phyloP scores from a whole-genome alignment of 768 basidiomycete species.

The Boletus edulis region DNA sequence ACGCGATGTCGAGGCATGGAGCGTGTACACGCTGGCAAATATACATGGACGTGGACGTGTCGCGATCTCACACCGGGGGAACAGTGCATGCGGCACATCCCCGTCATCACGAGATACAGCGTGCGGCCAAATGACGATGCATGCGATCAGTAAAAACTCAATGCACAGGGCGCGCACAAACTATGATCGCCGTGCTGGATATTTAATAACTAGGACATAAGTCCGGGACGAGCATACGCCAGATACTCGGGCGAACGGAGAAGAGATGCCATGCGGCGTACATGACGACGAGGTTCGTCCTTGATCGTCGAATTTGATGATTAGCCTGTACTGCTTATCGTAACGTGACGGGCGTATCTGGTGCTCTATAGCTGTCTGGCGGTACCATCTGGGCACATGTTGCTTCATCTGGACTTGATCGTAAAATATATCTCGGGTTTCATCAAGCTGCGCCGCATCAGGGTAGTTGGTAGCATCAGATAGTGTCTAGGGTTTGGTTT shows the following conservation, averaged over 20 bases:
- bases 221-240: background rate
- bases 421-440: background rate
- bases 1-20: no score
- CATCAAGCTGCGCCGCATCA: background rate
- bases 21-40: no score
- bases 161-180: background rate
- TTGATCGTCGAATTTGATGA: background rate
- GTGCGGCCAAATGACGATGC: background rate
- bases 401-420: background rate
- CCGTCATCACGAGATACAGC: background rate
- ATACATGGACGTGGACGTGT: background rate
- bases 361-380: background rate
- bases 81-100: background rate
- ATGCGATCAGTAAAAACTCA: background rate
- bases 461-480: no score
- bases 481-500: background rate
- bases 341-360: background rate
- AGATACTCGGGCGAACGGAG: background rate
- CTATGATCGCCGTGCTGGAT: constrained; percentile 5
- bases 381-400: background rate
- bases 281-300: background rate
- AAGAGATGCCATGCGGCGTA: background rate
- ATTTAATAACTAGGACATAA: background rate
- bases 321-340: background rate
- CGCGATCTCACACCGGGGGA: background rate